phyloP scores from a whole-genome alignment of 176 grass and related monocot species.

The Bonia amplexicaulis region DNA sequence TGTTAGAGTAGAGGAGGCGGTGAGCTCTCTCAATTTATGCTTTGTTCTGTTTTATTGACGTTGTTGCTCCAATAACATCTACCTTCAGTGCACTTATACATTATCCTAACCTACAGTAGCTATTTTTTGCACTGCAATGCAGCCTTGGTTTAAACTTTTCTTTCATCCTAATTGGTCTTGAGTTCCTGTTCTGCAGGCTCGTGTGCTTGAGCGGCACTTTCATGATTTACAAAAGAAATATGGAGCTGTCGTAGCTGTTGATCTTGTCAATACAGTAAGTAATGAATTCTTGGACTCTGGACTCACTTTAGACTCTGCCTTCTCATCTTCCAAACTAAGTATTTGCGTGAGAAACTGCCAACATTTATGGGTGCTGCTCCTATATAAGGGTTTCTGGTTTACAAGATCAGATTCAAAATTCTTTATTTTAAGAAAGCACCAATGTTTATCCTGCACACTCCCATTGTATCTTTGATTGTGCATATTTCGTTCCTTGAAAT shows the following conservation, averaged over 20 bases:
- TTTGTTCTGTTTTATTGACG: background rate
- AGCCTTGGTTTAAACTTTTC: background rate
- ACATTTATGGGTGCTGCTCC: background rate
- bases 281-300: background rate
- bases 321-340: background rate
- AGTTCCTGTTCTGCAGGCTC: conserved; percentile 41
- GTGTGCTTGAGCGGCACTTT: conserved; percentile 73
- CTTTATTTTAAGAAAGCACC: background rate
- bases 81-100: background rate
- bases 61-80: background rate
- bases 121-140: background rate
- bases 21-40: conserved; percentile 15
- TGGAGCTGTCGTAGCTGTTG: conserved; percentile 69
- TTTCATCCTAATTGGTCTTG: conserved; percentile 8
- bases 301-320: background rate
- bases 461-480: background rate
- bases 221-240: conserved; percentile 87
- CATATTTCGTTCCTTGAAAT: background rate
- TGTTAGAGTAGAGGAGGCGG: conserved; percentile 69
- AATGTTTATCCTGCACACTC: background rate
- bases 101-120: background rate
- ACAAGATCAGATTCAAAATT: background rate
- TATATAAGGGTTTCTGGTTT: background rate
- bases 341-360: background rate
- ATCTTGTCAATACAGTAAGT: conserved; percentile 86